Percentiles rank a stretch among this genome's conserved stretches.
Evolutionary conservation across 2,329 filamentous ascomycete genomes (phyloP).

Genomic region (Bipolaris bicolor): DNA sequence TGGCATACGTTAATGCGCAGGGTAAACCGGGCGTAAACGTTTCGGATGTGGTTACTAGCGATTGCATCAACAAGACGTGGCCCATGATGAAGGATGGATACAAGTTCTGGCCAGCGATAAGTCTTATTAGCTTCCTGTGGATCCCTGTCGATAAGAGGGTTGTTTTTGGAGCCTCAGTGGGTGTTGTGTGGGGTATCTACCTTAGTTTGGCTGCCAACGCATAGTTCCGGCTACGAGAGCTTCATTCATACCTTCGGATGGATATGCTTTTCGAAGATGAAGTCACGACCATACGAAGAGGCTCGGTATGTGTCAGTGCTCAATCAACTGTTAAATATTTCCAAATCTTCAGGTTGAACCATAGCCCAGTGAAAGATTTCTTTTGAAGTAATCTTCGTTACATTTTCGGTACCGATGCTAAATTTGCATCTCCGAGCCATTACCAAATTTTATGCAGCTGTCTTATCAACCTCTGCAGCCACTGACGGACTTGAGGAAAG

Average conservation of each 20-base stretch:
- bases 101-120: slow-evolving; percentile 74
- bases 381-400: background rate
- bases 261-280: background rate
- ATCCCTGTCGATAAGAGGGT: slow-evolving; percentile 74
- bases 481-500: background rate
- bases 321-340: background rate
- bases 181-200: slow-evolving; percentile 77
- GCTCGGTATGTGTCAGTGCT: background rate
- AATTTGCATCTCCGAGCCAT: background rate
- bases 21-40: slow-evolving; percentile 41
- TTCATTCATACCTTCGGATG: no score
- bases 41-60: slow-evolving; percentile 37
- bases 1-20: slow-evolving; percentile 55
- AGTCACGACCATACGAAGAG: background rate
- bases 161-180: slow-evolving; percentile 73
- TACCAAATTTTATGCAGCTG: background rate
- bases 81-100: slow-evolving; percentile 64
- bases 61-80: slow-evolving; percentile 62
- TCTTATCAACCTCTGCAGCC: background rate
- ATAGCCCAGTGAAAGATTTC: background rate
- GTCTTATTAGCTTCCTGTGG: slow-evolving; percentile 72
- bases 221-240: slow-evolving; percentile 9
- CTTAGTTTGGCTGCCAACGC: slow-evolving; percentile 65
- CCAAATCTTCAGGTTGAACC: background rate
- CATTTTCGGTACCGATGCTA: background rate